Conservation (phyloP, 2,329 filamentous ascomycete genomes). For the Atkinsonella hypoxylon region DNA sequence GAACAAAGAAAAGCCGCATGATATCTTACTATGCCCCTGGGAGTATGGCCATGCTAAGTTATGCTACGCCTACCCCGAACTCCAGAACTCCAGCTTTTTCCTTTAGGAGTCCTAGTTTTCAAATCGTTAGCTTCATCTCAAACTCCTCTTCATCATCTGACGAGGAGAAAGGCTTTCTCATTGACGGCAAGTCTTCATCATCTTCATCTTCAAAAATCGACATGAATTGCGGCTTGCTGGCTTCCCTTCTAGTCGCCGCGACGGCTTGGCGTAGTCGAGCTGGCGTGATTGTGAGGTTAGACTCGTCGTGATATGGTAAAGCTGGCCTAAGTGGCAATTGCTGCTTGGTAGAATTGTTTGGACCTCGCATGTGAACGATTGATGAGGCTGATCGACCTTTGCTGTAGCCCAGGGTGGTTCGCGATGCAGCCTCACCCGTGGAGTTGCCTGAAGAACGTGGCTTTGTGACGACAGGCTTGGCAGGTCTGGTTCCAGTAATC, state of each 20-base stretch:
- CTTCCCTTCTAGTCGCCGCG: constrained; percentile 8
- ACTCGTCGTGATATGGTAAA: constrained; percentile 1
- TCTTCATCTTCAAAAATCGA: constrained; percentile 46
- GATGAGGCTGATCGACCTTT: constrained; percentile 54
- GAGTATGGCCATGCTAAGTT: not conserved
- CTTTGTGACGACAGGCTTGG: constrained; percentile 33
- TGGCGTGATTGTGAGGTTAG: constrained; percentile 35
- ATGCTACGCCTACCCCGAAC: not conserved
- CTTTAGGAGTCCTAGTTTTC: not conserved
- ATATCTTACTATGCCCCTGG: not conserved
- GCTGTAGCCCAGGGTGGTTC: constrained; percentile 75
- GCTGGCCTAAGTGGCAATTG: constrained; percentile 10
- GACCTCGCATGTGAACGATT: constrained; percentile 23
- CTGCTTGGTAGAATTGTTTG: constrained; percentile 7
- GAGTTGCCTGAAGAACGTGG: constrained; percentile 42
- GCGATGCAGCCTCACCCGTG: constrained; percentile 55
- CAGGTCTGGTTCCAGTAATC: constrained; percentile 17
- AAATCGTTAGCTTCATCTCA: constrained; percentile 33
- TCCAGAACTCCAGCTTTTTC: not conserved
- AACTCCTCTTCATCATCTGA: constrained; percentile 41
- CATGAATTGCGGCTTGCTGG: constrained; percentile 38
- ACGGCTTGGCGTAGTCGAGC: constrained; percentile 20
- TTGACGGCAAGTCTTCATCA: constrained; percentile 23
- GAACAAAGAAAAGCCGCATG: not conserved
- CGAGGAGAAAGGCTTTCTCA: constrained; percentile 11